These are phyloP conservation scores for Auriscalpium vulgare DNA, from an alignment of 768 basidiomycete genomes.

Conservation along the genomic window DNA sequence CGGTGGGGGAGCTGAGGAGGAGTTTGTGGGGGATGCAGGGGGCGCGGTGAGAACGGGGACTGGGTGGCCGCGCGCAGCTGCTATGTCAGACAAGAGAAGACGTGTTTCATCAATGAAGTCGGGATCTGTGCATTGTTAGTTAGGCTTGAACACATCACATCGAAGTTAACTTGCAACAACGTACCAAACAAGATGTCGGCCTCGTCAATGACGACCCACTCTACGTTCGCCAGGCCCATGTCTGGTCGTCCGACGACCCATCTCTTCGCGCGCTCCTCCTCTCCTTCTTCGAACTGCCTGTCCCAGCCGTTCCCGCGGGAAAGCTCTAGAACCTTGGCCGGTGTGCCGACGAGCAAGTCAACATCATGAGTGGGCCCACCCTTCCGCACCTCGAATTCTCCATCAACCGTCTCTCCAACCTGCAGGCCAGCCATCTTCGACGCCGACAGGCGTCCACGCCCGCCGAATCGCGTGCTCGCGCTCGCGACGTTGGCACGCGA, in stretches of 20 bases:
- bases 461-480: slow-evolving; percentile 18
- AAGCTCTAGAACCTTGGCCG: slow-evolving; percentile 55
- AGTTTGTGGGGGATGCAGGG: not conserved
- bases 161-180: slow-evolving; percentile 14
- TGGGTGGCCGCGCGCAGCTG: slow-evolving; percentile 46
- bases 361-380: slow-evolving; percentile 25
- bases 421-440: slow-evolving; percentile 35
- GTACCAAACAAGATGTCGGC: slow-evolving; percentile 85
- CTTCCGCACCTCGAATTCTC: slow-evolving; percentile 16
- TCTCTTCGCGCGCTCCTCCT: slow-evolving; percentile 24
- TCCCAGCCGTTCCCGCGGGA: slow-evolving; percentile 49
- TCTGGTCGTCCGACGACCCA: slow-evolving; percentile 42
- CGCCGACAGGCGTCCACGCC: slow-evolving; percentile 26
- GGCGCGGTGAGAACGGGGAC: slow-evolving; percentile 21
- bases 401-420: slow-evolving; percentile 11
- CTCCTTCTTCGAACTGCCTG: slow-evolving; percentile 24
- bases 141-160: not conserved
- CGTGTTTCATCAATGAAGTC: slow-evolving; percentile 77
- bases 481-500: slow-evolving; percentile 46
- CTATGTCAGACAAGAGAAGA: slow-evolving; percentile 62
- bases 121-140: slow-evolving; percentile 42
- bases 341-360: slow-evolving; percentile 59
- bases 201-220: slow-evolving; percentile 90
- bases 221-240: slow-evolving; percentile 59
- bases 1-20: not conserved